A percentile compares a stretch with the other conserved stretches of the same genome.
These are phyloP conservation scores for Suhomyces xylopsoci DNA, from an alignment of 805 yeast genomes.

Conservation along the genomic window DNA sequence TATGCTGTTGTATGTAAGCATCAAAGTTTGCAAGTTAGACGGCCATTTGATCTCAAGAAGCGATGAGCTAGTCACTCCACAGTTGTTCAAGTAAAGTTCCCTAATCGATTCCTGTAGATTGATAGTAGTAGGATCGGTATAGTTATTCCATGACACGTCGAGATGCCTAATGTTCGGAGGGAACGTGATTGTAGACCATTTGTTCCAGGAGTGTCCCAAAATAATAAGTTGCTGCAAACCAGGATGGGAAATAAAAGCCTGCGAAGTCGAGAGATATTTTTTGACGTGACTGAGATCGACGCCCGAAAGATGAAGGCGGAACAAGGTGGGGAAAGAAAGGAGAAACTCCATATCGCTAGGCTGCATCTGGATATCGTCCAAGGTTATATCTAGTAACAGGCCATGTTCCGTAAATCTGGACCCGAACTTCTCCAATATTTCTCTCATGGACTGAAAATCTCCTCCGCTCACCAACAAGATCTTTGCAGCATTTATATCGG, in stretches of 20 bases:
- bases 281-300: slow-evolving; percentile 15
- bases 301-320: slow-evolving; percentile 28
- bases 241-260: slow-evolving; percentile 9
- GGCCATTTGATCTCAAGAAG: slow-evolving; percentile 17
- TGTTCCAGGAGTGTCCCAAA: slow-evolving; percentile 28
- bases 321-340: slow-evolving; percentile 22
- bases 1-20: slow-evolving; percentile 31
- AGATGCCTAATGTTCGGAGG: slow-evolving; percentile 26
- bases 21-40: slow-evolving; percentile 22
- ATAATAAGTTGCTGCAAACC: slow-evolving; percentile 25
- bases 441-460: slow-evolving; percentile 27
- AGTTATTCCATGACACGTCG: slow-evolving; percentile 36
- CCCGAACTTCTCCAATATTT: slow-evolving; percentile 20
- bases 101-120: slow-evolving; percentile 18
- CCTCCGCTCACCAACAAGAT: slow-evolving; percentile 28
- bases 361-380: slow-evolving; percentile 25
- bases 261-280: neutral
- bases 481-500: slow-evolving; percentile 25
- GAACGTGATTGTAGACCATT: slow-evolving; percentile 27
- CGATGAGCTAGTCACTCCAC: slow-evolving; percentile 16
- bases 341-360: slow-evolving; percentile 19
- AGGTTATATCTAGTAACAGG: slow-evolving; percentile 22
- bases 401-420: slow-evolving; percentile 12
- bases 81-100: slow-evolving; percentile 32
- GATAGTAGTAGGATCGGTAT: slow-evolving; percentile 22